These are phyloP conservation scores for Irpex sp. DNA, from an alignment of 1,284 basidiomycete species.

Conservation along the genomic window DNA sequence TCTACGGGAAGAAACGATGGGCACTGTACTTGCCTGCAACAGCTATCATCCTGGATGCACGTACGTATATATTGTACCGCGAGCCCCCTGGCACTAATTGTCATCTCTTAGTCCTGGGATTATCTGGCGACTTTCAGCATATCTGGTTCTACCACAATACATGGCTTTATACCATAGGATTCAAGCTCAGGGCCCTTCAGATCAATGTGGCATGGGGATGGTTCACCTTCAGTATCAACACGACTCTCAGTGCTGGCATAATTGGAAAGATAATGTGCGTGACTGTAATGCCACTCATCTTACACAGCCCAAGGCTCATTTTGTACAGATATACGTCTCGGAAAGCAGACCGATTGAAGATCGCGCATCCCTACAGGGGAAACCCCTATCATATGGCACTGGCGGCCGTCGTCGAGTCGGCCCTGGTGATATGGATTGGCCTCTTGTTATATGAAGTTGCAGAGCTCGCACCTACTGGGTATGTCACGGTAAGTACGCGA, in stretches of 20 bases:
- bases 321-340: neutral
- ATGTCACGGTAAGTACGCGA: slow-evolving; percentile 13
- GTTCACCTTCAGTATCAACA: slow-evolving; percentile 22
- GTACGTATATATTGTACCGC: slow-evolving; percentile 6
- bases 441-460: slow-evolving; percentile 21
- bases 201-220: slow-evolving; percentile 25
- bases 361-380: neutral
- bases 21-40: slow-evolving; percentile 19
- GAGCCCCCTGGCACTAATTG: neutral
- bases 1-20: slow-evolving; percentile 16
- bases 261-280: slow-evolving; percentile 19
- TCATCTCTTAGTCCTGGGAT: slow-evolving; percentile 17
- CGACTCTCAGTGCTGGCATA: slow-evolving; percentile 19
- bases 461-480: slow-evolving; percentile 19
- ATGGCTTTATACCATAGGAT: slow-evolving; percentile 17
- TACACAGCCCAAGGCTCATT: neutral
- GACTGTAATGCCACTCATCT: too few species aligned
- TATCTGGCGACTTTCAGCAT: slow-evolving; percentile 20
- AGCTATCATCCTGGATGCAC: slow-evolving; percentile 16
- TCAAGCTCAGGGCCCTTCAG: slow-evolving; percentile 17
- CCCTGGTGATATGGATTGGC: slow-evolving; percentile 22
- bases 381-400: slow-evolving; percentile 10
- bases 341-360: neutral
- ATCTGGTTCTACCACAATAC: slow-evolving; percentile 13
- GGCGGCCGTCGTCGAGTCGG: slow-evolving; percentile 20